phyloP scores from a whole-genome alignment of 177 flowering plant species.

The Vitis hybrid region DNA sequence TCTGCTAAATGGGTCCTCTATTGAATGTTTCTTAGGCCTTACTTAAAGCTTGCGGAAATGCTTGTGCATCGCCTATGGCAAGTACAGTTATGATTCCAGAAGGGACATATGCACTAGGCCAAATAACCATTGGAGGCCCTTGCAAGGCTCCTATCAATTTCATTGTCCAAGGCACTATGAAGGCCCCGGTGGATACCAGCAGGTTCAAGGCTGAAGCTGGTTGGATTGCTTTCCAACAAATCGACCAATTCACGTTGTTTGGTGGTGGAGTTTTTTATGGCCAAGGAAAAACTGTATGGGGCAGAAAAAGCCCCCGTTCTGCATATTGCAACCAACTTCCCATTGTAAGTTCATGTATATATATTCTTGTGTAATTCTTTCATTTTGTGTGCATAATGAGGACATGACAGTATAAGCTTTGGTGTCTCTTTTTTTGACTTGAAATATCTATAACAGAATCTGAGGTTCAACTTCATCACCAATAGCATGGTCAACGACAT shows the following conservation, averaged over 20 bases:
- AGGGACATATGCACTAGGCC: slow-evolving; percentile 11
- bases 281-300: slow-evolving; percentile 26
- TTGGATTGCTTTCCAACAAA: slow-evolving; percentile 20
- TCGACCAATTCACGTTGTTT: slow-evolving; percentile 13
- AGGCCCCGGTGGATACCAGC: slow-evolving; percentile 9
- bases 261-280: slow-evolving; percentile 33
- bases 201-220: neutral
- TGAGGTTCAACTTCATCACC: slow-evolving; percentile 26
- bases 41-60: slow-evolving; percentile 40
- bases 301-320: slow-evolving; percentile 14
- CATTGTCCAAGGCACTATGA: slow-evolving; percentile 15
- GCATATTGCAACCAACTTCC: slow-evolving; percentile 17
- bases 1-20: neutral
- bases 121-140: slow-evolving; percentile 12
- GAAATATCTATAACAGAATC: slow-evolving; percentile 18
- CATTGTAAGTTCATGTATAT: slow-evolving; percentile 11
- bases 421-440: neutral
- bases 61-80: slow-evolving; percentile 23
- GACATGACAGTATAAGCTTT: neutral
- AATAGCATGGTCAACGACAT: slow-evolving; percentile 20
- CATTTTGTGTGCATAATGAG: neutral
- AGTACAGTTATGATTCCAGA: slow-evolving; percentile 22
- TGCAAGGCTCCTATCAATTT: slow-evolving; percentile 23
- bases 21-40: slow-evolving; percentile 26
- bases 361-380: too few relatives aligned